These are phyloP conservation scores for Hamamelis virginiana DNA, from an alignment of 164 flowering plant species.

Conservation along the genomic window DNA sequence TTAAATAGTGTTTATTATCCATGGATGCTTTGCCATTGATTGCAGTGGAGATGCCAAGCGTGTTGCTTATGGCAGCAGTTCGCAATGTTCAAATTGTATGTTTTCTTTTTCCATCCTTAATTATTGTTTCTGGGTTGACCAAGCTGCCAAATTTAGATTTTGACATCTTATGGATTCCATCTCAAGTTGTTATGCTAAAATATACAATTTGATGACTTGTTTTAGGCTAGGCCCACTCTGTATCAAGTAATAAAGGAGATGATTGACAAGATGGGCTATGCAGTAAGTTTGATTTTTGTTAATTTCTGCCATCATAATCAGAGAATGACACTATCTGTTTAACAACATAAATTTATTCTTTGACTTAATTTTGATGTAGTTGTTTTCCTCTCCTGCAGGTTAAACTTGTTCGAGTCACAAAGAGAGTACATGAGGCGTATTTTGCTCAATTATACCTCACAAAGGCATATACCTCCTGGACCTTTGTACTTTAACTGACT, in stretches of 20 bases:
- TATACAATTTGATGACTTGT: conserved; percentile 10
- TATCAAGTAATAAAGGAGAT: conserved; percentile 90
- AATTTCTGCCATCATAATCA: not conserved
- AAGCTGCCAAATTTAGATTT: not conserved
- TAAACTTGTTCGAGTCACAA: conserved; percentile 86
- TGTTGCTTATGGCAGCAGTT: conserved; percentile 93
- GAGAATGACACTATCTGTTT: not conserved
- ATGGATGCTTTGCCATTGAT: conserved; percentile 18
- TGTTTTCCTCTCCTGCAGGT: conserved; percentile 47
- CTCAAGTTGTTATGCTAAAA: not conserved
- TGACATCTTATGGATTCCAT: not conserved
- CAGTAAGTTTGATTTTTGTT: conserved; percentile 36
- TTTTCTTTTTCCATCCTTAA: not conserved
- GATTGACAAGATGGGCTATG: conserved; percentile 93
- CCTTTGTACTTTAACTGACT: conserved; percentile 5
- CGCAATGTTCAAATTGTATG: conserved; percentile 95
- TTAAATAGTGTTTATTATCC: not conserved
- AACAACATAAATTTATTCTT: not conserved
- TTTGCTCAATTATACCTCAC: conserved; percentile 84
- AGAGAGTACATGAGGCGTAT: conserved; percentile 97
- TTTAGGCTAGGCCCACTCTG: conserved; percentile 92
- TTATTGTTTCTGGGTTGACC: not conserved
- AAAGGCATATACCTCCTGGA: conserved; percentile 43
- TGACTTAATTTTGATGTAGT: not conserved
- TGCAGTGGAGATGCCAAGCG: conserved; percentile 98